Evolutionary conservation across 495 filamentous ascomycete species (phyloP).

Genomic region (Tuber borchii): DNA sequence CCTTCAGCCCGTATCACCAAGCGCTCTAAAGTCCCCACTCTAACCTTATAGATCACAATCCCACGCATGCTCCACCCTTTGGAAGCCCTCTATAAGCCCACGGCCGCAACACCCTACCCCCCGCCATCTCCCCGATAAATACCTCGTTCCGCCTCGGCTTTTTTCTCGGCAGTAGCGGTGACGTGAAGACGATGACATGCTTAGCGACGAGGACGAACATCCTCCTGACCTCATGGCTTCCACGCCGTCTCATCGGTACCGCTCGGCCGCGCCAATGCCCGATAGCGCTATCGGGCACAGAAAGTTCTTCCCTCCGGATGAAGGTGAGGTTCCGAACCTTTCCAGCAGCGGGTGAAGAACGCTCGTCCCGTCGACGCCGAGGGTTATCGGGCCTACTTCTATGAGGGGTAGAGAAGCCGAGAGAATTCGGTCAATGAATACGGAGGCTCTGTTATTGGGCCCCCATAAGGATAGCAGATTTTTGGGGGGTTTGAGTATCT

Average conservation of each 20-base stretch:
- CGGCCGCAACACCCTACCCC: constrained; percentile 29
- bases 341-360: constrained; percentile 6
- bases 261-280: constrained; percentile 75
- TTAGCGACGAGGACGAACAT: constrained; percentile 42
- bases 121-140: constrained; percentile 32
- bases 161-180: constrained; percentile 21
- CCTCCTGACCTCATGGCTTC: not conserved
- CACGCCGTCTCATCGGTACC: constrained; percentile 31
- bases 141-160: constrained; percentile 51
- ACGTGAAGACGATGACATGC: constrained; percentile 46
- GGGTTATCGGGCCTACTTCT: constrained; percentile 9
- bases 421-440: not conserved
- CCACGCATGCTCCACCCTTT: constrained; percentile 66
- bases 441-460: constrained; percentile 34
- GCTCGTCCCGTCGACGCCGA: constrained; percentile 21
- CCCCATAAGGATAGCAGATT: constrained; percentile 31
- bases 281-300: constrained; percentile 72
- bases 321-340: constrained; percentile 16
- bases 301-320: constrained; percentile 45
- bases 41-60: constrained; percentile 51
- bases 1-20: too few species aligned
- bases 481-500: constrained; percentile 36
- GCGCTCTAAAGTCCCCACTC: constrained; percentile 13
- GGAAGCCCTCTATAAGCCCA: constrained; percentile 80
- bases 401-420: constrained; percentile 4